A percentile compares a stretch with the other conserved stretches of the same genome.
Conservation (phyloP, 371 early-diverging fungal species). For the Rhizomucor miehei region DNA sequence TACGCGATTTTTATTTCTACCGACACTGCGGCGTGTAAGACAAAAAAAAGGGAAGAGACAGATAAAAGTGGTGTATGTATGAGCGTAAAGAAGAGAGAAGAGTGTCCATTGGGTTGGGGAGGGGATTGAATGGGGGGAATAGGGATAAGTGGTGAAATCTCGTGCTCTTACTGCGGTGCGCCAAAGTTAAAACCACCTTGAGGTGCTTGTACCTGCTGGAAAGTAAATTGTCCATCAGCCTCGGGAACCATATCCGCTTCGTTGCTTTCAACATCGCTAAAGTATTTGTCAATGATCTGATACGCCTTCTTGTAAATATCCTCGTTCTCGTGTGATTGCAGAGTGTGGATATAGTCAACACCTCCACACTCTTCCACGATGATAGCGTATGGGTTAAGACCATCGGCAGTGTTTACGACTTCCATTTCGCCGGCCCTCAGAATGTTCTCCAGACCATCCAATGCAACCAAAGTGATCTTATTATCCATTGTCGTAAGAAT, state of each 20-base stretch:
- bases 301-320: conserved; percentile 97
- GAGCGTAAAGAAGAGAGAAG: neutral
- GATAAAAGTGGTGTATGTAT: too few species aligned
- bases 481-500: conserved; percentile 74
- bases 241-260: conserved; percentile 52
- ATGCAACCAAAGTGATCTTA: conserved; percentile 80
- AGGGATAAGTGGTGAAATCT: neutral
- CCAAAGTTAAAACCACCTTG: conserved; percentile 73
- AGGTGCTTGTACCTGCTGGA: conserved; percentile 56
- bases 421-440: conserved; percentile 53
- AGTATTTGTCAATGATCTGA: conserved; percentile 90
- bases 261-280: conserved; percentile 84
- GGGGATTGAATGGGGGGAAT: neutral
- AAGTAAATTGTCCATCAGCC: conserved; percentile 62
- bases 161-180: conserved; percentile 4
- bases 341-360: conserved; percentile 85
- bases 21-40: too few species aligned
- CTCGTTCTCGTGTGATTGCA: conserved; percentile 88
- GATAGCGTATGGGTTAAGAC: conserved; percentile 80
- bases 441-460: conserved; percentile 90
- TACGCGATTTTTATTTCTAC: too few species aligned
- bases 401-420: conserved; percentile 43
- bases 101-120: neutral
- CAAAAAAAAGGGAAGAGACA: too few species aligned
- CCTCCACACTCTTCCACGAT: conserved; percentile 91